Conservation (phyloP, 1,284 basidiomycete genomes). For the Vanrija sp. region DNA sequence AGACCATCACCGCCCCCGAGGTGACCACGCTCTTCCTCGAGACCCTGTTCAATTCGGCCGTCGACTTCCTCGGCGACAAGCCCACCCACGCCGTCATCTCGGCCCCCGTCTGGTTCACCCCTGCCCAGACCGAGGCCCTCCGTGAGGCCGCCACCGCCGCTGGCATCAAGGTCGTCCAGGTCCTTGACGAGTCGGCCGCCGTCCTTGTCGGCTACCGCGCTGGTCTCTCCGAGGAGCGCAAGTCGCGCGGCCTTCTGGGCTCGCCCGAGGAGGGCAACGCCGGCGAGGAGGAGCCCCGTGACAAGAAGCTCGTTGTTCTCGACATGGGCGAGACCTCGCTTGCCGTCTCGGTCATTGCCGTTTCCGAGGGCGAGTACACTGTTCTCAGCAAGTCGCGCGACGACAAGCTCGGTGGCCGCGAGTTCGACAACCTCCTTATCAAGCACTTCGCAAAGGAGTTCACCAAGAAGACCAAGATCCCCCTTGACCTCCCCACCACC, state of each 20-base stretch:
- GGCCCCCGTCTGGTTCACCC: constrained; percentile 71
- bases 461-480: constrained; percentile 88
- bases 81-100: constrained; percentile 79
- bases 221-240: constrained; percentile 45
- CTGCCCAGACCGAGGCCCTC: constrained; percentile 67
- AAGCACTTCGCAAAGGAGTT: constrained; percentile 95
- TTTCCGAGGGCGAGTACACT: constrained; percentile 56
- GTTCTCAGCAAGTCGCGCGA: constrained; percentile 56
- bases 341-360: constrained; percentile 53
- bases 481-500: constrained; percentile 62
- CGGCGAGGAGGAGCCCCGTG: constrained; percentile 50
- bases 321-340: constrained; percentile 59
- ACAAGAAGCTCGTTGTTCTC: constrained; percentile 57
- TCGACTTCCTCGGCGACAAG: constrained; percentile 82
- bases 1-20: constrained; percentile 78
- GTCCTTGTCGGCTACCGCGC: constrained; percentile 54
- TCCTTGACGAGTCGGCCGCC: constrained; percentile 80
- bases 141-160: constrained; percentile 71
- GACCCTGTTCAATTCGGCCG: constrained; percentile 79
- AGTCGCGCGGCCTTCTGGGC: constrained; percentile 46
- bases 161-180: constrained; percentile 75
- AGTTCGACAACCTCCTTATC: constrained; percentile 61
- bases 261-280: constrained; percentile 50
- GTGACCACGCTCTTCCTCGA: constrained; percentile 80
- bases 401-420: constrained; percentile 54